phyloP scores from a whole-genome alignment of 805 yeast genomes.

The Saturnispora quitensis region DNA sequence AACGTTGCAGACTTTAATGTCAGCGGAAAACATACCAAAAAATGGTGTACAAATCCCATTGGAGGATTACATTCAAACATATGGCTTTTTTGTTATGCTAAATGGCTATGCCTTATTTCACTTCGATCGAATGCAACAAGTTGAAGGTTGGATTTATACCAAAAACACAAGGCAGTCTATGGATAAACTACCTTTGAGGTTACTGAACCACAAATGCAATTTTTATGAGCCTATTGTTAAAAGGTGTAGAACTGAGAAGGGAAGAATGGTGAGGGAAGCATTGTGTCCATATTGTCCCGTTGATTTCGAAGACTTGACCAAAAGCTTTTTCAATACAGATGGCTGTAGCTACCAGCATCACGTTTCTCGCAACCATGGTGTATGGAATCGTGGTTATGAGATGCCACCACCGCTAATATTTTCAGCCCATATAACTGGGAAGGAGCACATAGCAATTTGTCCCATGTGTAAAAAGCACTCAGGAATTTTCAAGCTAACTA shows the following conservation, averaged over 20 bases:
- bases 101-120: constrained; percentile 1
- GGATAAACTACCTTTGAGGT: constrained; percentile 7
- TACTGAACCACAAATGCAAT: constrained; percentile 5
- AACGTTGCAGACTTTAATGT: not conserved
- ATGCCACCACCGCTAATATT: constrained; percentile 21
- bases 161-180: constrained; percentile 1
- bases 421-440: not conserved
- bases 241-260: constrained; percentile 11
- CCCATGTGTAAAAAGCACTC: not conserved
- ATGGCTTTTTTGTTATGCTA: constrained; percentile 4
- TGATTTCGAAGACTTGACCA: not conserved
- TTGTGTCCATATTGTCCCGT: constrained; percentile 26
- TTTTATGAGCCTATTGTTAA: constrained; percentile 17
- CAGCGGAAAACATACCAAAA: not conserved
- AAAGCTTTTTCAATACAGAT: constrained; percentile 18
- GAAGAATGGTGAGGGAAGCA: constrained; percentile 19
- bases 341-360: constrained; percentile 26
- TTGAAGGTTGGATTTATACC: constrained; percentile 7
- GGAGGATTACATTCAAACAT: not conserved
- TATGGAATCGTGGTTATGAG: constrained; percentile 24
- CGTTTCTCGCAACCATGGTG: constrained; percentile 26
- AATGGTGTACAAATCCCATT: not conserved
- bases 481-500: not conserved
- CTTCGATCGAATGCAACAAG: not conserved
- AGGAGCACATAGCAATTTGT: not conserved